These are phyloP conservation scores for Dysphania ambrosioides DNA, from an alignment of 148 eudicot species.

Conservation along the genomic window DNA sequence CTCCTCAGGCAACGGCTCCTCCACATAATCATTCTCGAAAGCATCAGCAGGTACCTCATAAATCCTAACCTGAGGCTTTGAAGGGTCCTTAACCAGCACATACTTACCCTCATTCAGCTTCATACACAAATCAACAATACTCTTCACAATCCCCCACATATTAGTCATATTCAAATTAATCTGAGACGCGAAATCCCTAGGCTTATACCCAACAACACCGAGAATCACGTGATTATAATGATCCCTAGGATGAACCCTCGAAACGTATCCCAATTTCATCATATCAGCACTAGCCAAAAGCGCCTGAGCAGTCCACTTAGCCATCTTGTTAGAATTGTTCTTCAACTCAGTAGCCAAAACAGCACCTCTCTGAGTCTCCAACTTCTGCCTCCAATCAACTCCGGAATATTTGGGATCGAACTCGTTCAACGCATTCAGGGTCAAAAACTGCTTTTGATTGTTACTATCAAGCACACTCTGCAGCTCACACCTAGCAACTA, in stretches of 20 bases:
- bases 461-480: constrained; percentile 72
- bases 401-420: constrained; percentile 91
- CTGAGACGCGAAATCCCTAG: constrained; percentile 83
- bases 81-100: constrained; percentile 89
- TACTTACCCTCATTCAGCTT: constrained; percentile 91
- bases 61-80: constrained; percentile 90
- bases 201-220: constrained; percentile 93
- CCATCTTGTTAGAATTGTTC: constrained; percentile 89
- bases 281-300: constrained; percentile 81
- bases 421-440: constrained; percentile 85
- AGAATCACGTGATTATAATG: constrained; percentile 84
- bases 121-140: constrained; percentile 96
- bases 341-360: constrained; percentile 94
- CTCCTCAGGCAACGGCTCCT: constrained; percentile 92
- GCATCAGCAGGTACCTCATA: constrained; percentile 96
- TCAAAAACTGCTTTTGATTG: constrained; percentile 61
- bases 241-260: constrained; percentile 96
- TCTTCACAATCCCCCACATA: constrained; percentile 99
- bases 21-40: constrained; percentile 93
- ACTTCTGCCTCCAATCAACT: constrained; percentile 92
- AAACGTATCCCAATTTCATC: constrained; percentile 96
- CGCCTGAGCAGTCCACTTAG: constrained; percentile 95
- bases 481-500: constrained; percentile 80
- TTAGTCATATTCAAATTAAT: constrained; percentile 74
- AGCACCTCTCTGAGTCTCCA: constrained; percentile 95